phyloP scores from a whole-genome alignment of 805 yeast species.

The Saitoella complicata region DNA sequence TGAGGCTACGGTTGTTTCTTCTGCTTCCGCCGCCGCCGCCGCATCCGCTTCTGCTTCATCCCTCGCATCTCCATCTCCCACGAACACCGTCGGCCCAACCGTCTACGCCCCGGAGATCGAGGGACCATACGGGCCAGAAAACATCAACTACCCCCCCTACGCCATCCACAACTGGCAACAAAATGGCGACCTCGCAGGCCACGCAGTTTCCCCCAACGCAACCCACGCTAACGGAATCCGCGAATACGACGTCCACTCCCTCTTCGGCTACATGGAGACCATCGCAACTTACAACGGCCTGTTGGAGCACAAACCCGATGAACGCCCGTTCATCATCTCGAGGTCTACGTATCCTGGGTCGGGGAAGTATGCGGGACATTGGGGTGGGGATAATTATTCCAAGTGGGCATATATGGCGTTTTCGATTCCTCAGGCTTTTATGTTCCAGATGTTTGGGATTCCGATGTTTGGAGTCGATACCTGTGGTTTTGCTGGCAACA shows the following conservation, averaged over 20 bases:
- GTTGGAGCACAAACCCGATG: neutral
- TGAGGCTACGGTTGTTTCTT: constrained; percentile 7
- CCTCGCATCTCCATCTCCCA: neutral
- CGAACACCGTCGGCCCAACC: neutral
- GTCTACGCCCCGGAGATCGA: neutral
- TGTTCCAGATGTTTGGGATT: constrained; percentile 16
- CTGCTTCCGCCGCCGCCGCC: constrained; percentile 8
- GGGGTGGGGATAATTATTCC: constrained; percentile 79
- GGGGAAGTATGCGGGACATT: constrained; percentile 64
- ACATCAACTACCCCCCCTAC: constrained; percentile 23
- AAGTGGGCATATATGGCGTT: constrained; percentile 57
- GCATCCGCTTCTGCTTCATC: constrained; percentile 14
- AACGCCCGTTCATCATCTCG: constrained; percentile 51
- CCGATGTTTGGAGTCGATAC: constrained; percentile 7
- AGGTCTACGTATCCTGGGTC: constrained; percentile 65
- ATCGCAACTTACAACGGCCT: constrained; percentile 5
- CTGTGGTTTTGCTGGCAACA: constrained; percentile 7
- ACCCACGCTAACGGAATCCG: constrained; percentile 20
- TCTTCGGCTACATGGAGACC: constrained; percentile 17
- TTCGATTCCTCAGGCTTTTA: constrained; percentile 61
- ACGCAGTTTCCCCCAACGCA: constrained; percentile 20
- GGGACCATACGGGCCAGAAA: constrained; percentile 16
- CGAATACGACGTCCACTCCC: constrained; percentile 20
- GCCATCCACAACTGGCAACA: constrained; percentile 19
- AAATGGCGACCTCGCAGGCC: constrained; percentile 10